A percentile compares a stretch with the other conserved stretches of the same genome.
phyloP scores from a whole-genome alignment of 2,329 filamentous ascomycete species.

The Elsinoe necatrix region DNA sequence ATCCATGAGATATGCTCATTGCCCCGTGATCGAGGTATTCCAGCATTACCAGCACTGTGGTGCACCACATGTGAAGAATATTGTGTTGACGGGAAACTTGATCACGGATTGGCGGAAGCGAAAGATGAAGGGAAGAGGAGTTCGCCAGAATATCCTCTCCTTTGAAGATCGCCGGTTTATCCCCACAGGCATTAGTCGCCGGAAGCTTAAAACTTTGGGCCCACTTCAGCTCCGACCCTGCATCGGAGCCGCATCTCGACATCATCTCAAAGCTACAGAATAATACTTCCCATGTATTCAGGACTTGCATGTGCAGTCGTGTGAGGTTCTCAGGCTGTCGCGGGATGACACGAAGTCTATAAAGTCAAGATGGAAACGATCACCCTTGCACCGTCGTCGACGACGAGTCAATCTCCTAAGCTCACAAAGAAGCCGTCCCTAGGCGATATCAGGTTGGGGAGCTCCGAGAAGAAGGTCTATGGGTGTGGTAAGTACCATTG shows the following conservation, averaged over 20 bases:
- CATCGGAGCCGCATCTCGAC: conserved; percentile 1
- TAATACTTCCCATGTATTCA: neutral
- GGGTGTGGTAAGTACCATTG: conserved; percentile 33
- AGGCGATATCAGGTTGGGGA: conserved; percentile 17
- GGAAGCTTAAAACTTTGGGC: neutral
- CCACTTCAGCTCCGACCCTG: conserved; percentile 1
- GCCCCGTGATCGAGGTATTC: no score
- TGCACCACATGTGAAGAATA: no score
- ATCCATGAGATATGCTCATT: no score
- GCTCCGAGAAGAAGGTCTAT: conserved; percentile 22
- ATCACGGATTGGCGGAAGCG: no score
- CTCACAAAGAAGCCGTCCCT: conserved; percentile 29
- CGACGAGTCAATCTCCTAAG: conserved; percentile 36
- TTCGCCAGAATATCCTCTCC: neutral
- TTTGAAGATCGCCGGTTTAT: neutral
- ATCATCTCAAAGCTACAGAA: neutral
- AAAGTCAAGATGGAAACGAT: conserved; percentile 30
- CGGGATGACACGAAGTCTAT: neutral
- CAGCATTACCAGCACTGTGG: no score
- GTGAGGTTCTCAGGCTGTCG: neutral
- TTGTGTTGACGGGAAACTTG: no score
- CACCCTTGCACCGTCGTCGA: conserved; percentile 33
- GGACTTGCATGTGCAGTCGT: neutral
- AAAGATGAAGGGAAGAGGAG: neutral
- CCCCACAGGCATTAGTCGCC: neutral